Evolutionary conservation across 2,329 filamentous ascomycete genomes (phyloP), one percentile per base, ranked within the genome.

Genomic region (Phoma sp.): DNA sequence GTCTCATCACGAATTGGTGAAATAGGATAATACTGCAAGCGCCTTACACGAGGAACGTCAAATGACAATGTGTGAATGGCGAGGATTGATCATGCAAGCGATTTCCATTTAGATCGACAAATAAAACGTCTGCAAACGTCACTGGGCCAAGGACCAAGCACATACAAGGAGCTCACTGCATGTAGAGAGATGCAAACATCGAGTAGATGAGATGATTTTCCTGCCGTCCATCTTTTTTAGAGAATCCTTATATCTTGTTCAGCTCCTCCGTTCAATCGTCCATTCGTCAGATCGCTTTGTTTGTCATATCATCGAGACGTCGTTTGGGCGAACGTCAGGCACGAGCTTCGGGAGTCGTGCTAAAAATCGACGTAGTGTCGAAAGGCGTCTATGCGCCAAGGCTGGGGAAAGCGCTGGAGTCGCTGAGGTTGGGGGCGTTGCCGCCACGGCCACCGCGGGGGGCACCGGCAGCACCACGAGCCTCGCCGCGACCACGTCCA

Each of bases 361-460:
- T 39, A 38, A 47, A 64, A 40, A 52, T 60, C 61, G 62, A 66
- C 61, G 52, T 24, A 54, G 43, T 44, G 60, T 66, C 58, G 61
- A 61, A 38, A 43, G 42, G 57, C 52, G 47, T 63, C 52, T 79
- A 79, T 66, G 74, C 66, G 67, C 81, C 81, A 61, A 83, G 72
- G 74, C 75, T 80, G 51, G 82, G 82, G 78, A 83, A 84, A 60
- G 80, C 81, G 59, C 69, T 78, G 62, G 74, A 70, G 72, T 84
- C 82, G 59, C 73, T 67, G 64, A 80, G 71, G 74, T 82, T 80
- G 73, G 80, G 76, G 46, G 54, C 62, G 55, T 69, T 70, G 59
- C 74, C 40, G 23, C 47, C 24, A 11, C 33, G 25, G 18, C 40
- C 47, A 22, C 47, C 40, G 13, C 40, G 47, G 27, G 47, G 40